Evolutionary conservation across 2,329 filamentous ascomycete species (phyloP), one percentile per base, ranked within the genome.

Genomic region (Xylariales sp.): DNA sequence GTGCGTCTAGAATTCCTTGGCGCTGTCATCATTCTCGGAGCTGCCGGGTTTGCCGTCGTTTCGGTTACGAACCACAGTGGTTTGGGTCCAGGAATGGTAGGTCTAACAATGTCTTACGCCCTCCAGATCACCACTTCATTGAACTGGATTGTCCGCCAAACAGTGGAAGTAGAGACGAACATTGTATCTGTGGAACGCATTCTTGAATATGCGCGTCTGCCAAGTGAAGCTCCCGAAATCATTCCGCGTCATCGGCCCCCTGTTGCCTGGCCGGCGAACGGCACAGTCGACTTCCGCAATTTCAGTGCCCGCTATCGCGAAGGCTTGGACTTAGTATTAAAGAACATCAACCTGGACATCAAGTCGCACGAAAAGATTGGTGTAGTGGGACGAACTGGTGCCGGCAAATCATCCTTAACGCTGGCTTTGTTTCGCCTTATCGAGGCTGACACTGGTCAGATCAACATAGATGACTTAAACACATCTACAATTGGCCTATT

Each of bases 131-230:
- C 96, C 1, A 93, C 95, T 73, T 97, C 94, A 43, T 87, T 99
- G 76, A 99, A 98, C 84, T 99, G 96, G 96, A 97, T 99, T 76
- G 96, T 99, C 59, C 90, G 97, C 67, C 96, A 99, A 82, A 97
- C 94, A 0, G 96, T 99, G 41, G 97, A 99, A 81, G 96, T 99
- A n/a, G 97, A 99, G 85, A 98, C 95, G n/a, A 99, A 99, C 81
- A 99, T 99, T 76, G 95, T 99, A 53, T 97, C 95, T 9, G 96
- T 99, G 45, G 96, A 99, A 85, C 92, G 96, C 77, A 94, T 99
- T 55, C 89, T 99, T 57, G 97, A 99, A 81, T 99, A 99, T 81
- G 93, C 95, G 65, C 87, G 88, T 58, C 86, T 99, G 70, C 94
- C 95, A 32, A 96, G 92, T 79, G 96, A 99, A 83, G 95, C 96